A percentile compares a stretch with the other conserved stretches of the same genome.
These are phyloP conservation scores for Clonostachys byssicola DNA, from an alignment of 2,329 filamentous ascomycete genomes.

Conservation along the genomic window DNA sequence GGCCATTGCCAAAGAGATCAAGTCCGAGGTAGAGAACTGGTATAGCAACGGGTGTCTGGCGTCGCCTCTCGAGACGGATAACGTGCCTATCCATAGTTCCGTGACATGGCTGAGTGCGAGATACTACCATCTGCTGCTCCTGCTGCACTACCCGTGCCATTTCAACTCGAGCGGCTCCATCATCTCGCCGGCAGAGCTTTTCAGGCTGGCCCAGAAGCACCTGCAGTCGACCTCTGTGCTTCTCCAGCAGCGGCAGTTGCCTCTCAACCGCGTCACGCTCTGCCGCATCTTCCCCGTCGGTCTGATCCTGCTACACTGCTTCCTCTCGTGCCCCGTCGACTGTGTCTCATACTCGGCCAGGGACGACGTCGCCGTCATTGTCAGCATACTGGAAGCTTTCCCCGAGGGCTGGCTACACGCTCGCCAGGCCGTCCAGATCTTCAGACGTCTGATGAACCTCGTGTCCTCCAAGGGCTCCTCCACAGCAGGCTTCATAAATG, in stretches of 20 bases:
- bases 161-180: conserved; percentile 26
- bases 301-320: conserved; percentile 25
- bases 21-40: conserved; percentile 37
- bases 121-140: conserved; percentile 35
- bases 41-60: conserved; percentile 39
- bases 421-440: conserved; percentile 23
- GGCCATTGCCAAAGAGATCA: conserved; percentile 22
- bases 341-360: conserved; percentile 16
- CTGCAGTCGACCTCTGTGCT: conserved; percentile 34
- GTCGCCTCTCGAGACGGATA: conserved; percentile 34
- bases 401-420: conserved; percentile 25
- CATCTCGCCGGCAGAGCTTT: conserved; percentile 25
- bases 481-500: too few relatives aligned
- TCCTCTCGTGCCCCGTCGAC: conserved; percentile 5
- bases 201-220: conserved; percentile 32
- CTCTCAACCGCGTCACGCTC: conserved; percentile 34
- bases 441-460: conserved; percentile 4
- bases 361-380: conserved; percentile 25
- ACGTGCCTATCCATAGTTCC: conserved; percentile 37
- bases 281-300: conserved; percentile 30
- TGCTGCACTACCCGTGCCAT: conserved; percentile 34
- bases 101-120: conserved; percentile 35
- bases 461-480: too few relatives aligned
- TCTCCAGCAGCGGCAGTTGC: conserved; percentile 34
- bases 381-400: conserved; percentile 29